These are phyloP conservation scores for Ophiocordyceps camponoti-leonardi DNA, from an alignment of 2,329 filamentous ascomycete genomes.

Conservation along the genomic window DNA sequence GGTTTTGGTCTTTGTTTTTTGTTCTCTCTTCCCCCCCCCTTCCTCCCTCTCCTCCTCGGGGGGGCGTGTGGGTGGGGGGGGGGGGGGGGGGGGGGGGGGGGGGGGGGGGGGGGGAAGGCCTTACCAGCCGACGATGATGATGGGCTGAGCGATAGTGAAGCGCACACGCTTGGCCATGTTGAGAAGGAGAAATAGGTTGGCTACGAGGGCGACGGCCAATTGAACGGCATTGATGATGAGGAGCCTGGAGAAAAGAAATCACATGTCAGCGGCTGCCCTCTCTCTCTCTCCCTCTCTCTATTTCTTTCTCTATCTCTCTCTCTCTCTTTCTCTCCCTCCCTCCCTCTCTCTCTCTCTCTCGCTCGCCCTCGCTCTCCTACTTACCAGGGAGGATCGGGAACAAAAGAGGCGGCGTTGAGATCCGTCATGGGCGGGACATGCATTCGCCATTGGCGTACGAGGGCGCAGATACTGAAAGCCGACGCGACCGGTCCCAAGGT, in stretches of 20 bases:
- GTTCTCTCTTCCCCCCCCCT: too few relatives aligned
- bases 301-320: too few relatives aligned
- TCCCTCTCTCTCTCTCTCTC: too few relatives aligned
- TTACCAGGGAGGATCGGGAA: slow-evolving; percentile 56
- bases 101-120: slow-evolving; percentile 2
- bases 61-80: too few relatives aligned
- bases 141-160: slow-evolving; percentile 66
- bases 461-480: slow-evolving; percentile 69
- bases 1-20: too few relatives aligned
- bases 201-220: slow-evolving; percentile 55
- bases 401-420: slow-evolving; percentile 30
- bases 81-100: too few relatives aligned
- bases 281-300: too few relatives aligned
- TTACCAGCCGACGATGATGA: slow-evolving; percentile 70
- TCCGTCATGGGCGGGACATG: slow-evolving; percentile 28
- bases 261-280: not conserved
- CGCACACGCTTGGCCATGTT: slow-evolving; percentile 72
- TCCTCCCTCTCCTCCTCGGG: too few relatives aligned
- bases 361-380: not conserved
- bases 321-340: too few relatives aligned
- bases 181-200: slow-evolving; percentile 67
- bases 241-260: slow-evolving; percentile 30
- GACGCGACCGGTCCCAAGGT: slow-evolving; percentile 77
- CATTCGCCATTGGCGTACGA: slow-evolving; percentile 67
- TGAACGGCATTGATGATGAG: slow-evolving; percentile 63